Evolutionary conservation across 1,139 yeast species (phyloP).

Genomic region (Spathaspora jeffriesii): DNA sequence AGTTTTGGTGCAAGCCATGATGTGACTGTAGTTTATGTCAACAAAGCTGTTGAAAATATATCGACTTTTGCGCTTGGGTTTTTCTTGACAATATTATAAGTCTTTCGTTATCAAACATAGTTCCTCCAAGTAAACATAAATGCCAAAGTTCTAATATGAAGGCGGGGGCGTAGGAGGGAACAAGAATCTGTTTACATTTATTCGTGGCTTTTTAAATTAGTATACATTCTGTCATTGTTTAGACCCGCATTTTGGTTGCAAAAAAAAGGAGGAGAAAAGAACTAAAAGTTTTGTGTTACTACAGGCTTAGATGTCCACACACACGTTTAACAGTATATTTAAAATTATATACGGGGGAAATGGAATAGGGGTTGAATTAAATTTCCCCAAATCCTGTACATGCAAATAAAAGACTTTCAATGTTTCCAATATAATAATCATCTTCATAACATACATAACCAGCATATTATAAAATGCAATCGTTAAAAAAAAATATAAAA

Average conservation of each 20-base stretch:
- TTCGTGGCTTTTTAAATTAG: no score
- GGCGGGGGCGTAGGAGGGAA: no score
- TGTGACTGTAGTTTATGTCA: no score
- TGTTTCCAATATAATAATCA: slow-evolving; percentile 1
- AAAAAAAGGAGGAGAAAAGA: neutral
- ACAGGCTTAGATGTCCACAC: neutral
- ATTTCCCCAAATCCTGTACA: neutral
- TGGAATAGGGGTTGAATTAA: neutral
- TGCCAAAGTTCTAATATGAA: no score
- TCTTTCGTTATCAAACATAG: no score
- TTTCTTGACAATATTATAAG: no score
- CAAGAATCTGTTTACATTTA: neutral
- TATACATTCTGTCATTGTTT: neutral
- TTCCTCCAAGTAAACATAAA: no score
- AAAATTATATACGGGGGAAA: slow-evolving; percentile 2
- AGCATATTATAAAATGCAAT: neutral
- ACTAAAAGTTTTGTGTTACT: neutral
- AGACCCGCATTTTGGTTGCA: slow-evolving; percentile 1
- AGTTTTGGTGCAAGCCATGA: no score
- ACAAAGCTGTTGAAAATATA: no score
- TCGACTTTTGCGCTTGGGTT: no score
- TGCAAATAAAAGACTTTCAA: slow-evolving; percentile 1
- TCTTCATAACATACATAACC: neutral
- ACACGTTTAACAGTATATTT: neutral
- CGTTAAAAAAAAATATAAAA: neutral